A percentile compares a stretch with the other conserved stretches of the same genome.
These are phyloP conservation scores for Vanderwaltozyma verrucispora DNA, from an alignment of 805 yeast species.

Conservation along the genomic window DNA sequence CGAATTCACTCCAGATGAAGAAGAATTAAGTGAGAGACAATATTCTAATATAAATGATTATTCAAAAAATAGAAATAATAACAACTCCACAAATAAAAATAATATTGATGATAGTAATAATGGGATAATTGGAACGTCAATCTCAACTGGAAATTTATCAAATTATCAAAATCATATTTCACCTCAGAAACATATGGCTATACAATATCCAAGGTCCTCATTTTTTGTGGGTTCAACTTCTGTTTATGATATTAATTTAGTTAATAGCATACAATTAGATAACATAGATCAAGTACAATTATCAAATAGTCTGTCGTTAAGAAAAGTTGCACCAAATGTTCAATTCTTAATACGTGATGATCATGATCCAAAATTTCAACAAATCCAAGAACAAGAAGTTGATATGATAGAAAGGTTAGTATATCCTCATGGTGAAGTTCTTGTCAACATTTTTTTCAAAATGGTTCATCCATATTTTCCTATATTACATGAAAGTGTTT, in stretches of 20 bases:
- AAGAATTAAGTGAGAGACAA: too few species aligned
- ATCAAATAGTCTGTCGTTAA: conserved; percentile 50
- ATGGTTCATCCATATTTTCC: conserved; percentile 89
- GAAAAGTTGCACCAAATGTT: conserved; percentile 69
- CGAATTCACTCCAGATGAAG: not conserved
- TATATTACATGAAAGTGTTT: conserved; percentile 80
- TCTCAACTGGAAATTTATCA: not conserved
- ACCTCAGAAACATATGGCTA: not conserved
- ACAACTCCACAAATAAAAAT: too few species aligned
- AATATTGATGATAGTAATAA: not conserved
- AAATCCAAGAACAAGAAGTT: conserved; percentile 61
- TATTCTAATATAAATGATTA: too few species aligned
- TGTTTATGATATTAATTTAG: conserved; percentile 59
- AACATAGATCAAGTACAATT: conserved; percentile 75
- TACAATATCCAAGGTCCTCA: conserved; percentile 84
- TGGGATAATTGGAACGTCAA: not conserved
- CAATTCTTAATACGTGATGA: conserved; percentile 78
- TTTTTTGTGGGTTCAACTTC: conserved; percentile 86
- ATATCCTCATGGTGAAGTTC: conserved; percentile 83
- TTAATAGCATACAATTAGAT: conserved; percentile 53
- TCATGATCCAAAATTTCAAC: conserved; percentile 57
- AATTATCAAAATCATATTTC: not conserved
- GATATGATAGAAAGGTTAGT: conserved; percentile 78
- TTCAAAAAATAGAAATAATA: too few species aligned
- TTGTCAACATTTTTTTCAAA: conserved; percentile 72